phyloP scores from a whole-genome alignment of 345 rosid species.

The Balakata baccata region DNA sequence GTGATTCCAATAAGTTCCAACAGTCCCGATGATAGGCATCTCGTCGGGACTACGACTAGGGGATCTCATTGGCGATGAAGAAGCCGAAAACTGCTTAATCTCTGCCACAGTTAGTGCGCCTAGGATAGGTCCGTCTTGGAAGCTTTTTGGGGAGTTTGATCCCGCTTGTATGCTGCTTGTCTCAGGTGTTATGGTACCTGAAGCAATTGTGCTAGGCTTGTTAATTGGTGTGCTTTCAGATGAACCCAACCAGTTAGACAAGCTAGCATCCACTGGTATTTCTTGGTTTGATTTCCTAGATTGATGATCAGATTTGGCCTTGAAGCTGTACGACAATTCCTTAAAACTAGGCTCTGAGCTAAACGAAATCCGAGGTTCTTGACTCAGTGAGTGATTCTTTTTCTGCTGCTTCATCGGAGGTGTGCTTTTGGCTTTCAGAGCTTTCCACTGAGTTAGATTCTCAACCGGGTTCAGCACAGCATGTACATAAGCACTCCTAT shows the following conservation, averaged over 20 bases:
- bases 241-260: slow-evolving; percentile 83
- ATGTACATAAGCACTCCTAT: slow-evolving; percentile 50
- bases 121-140: slow-evolving; percentile 78
- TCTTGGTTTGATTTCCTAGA: slow-evolving; percentile 46
- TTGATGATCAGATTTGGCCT: slow-evolving; percentile 35
- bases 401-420: slow-evolving; percentile 49
- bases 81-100: slow-evolving; percentile 65
- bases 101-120: slow-evolving; percentile 88
- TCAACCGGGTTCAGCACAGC: slow-evolving; percentile 82
- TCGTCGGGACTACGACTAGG: slow-evolving; percentile 77
- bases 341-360: slow-evolving; percentile 32
- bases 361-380: slow-evolving; percentile 15
- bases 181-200: slow-evolving; percentile 34
- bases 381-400: slow-evolving; percentile 50
- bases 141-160: slow-evolving; percentile 48
- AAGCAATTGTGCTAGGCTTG: slow-evolving; percentile 32
- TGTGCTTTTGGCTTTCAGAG: slow-evolving; percentile 56
- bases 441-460: slow-evolving; percentile 91
- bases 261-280: slow-evolving; percentile 74
- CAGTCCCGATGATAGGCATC: slow-evolving; percentile 77
- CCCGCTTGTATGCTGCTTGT: slow-evolving; percentile 39
- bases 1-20: slow-evolving; percentile 77
- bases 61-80: slow-evolving; percentile 74
- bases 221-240: slow-evolving; percentile 47
- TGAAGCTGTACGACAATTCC: slow-evolving; percentile 43